These are phyloP conservation scores for Raphanus hybrid DNA, from an alignment of 441 rosid genomes.

Conservation along the genomic window DNA sequence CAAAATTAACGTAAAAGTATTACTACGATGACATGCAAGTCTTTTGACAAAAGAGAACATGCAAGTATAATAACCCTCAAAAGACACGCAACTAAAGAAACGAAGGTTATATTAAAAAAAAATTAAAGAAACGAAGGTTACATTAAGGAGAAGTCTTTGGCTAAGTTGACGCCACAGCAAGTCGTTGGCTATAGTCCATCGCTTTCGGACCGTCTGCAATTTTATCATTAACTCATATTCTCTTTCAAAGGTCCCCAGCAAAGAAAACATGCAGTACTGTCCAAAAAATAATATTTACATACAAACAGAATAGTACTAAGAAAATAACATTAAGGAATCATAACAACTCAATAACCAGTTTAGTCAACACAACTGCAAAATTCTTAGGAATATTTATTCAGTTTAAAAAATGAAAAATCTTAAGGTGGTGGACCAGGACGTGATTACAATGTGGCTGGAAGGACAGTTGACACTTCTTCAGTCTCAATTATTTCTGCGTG, in stretches of 20 bases:
- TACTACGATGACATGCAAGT: neutral
- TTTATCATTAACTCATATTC: conserved; percentile 1
- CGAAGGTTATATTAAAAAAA: no score
- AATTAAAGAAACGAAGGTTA: no score
- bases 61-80: neutral
- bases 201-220: conserved; percentile 8
- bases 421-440: conserved; percentile 34
- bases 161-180: neutral
- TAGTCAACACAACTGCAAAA: conserved; percentile 18
- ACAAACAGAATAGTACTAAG: conserved; percentile 5
- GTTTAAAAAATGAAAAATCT: conserved; percentile 11
- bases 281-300: conserved; percentile 4
- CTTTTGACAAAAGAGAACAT: neutral
- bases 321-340: neutral
- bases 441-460: conserved; percentile 15
- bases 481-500: conserved; percentile 43
- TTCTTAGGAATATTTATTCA: neutral
- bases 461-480: conserved; percentile 18
- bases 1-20: neutral
- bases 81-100: neutral
- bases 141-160: neutral
- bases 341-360: neutral
- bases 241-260: conserved; percentile 3
- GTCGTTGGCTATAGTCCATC: neutral
- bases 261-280: neutral